These are phyloP conservation scores for Fusarium torulosum DNA, from an alignment of 2,329 filamentous ascomycete species.

Conservation along the genomic window DNA sequence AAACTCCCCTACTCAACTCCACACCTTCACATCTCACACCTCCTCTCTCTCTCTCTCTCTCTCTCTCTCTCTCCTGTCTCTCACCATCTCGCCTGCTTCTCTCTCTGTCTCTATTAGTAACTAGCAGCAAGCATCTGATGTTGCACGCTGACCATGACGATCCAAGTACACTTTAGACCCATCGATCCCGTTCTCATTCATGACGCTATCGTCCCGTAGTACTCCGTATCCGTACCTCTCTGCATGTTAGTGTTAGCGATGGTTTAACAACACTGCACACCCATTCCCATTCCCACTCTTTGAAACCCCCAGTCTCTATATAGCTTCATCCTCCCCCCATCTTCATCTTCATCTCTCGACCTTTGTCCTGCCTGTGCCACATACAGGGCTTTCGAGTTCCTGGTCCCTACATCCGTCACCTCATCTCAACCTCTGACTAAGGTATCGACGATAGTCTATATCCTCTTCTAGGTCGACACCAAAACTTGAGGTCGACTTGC, in stretches of 20 bases:
- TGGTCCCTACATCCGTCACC: constrained; percentile 37
- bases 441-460: background rate
- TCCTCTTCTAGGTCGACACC: background rate
- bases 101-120: too few species aligned
- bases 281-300: constrained; percentile 31
- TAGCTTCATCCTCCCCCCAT: constrained; percentile 46
- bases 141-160: constrained; percentile 39
- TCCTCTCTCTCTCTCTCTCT: constrained; percentile 25
- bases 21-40: constrained; percentile 14
- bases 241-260: background rate
- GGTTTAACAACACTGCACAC: constrained; percentile 20
- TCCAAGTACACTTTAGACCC: constrained; percentile 7
- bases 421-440: background rate
- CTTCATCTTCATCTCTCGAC: constrained; percentile 22
- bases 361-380: constrained; percentile 39
- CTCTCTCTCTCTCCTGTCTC: constrained; percentile 30
- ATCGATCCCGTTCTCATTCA: constrained; percentile 1
- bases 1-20: constrained; percentile 20
- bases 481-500: constrained; percentile 10
- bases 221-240: constrained; percentile 23
- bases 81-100: constrained; percentile 31
- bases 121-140: constrained; percentile 28
- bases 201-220: constrained; percentile 8
- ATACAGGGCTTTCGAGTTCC: constrained; percentile 45
- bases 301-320: constrained; percentile 48